Conservation (phyloP, 495 filamentous ascomycete genomes). For the Bathelium albidoporum region DNA sequence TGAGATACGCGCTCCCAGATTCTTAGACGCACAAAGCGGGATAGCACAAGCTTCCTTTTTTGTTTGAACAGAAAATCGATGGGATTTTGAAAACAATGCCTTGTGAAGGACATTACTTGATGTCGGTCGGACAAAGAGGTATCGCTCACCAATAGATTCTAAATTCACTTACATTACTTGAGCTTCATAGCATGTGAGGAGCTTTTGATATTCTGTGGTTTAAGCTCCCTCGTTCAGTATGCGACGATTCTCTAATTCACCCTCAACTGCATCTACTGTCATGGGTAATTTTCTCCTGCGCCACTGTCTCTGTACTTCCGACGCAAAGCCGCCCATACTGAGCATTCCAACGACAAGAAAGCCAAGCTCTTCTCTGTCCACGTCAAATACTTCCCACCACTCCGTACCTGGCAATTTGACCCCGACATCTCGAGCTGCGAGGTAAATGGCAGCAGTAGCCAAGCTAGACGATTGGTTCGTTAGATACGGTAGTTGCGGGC, state of each 20-base stretch:
- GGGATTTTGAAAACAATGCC: too few species aligned
- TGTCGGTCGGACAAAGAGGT: too few species aligned
- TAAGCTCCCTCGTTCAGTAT: conserved; percentile 12
- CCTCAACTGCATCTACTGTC: conserved; percentile 46
- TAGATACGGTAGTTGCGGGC: conserved; percentile 79
- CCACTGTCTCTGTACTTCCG: conserved; percentile 43
- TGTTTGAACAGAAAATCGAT: too few species aligned
- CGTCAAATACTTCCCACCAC: conserved; percentile 99
- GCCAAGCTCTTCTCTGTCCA: conserved; percentile 89
- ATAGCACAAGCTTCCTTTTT: too few species aligned
- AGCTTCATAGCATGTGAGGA: background rate
- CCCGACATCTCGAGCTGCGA: conserved; percentile 67
- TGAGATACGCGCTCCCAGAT: too few species aligned
- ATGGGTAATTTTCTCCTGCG: conserved; percentile 31
- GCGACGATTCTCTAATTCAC: conserved; percentile 45
- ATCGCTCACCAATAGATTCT: background rate
- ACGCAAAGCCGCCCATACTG: conserved; percentile 65
- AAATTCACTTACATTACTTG: background rate
- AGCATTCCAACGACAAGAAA: conserved; percentile 82
- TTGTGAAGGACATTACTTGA: too few species aligned
- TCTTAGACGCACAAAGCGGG: too few species aligned
- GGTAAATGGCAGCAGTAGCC: conserved; percentile 81
- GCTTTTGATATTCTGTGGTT: background rate
- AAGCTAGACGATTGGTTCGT: conserved; percentile 82
- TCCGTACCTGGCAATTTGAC: conserved; percentile 67